Evolutionary conservation across 768 basidiomycete species (phyloP), one percentile per base, ranked within the genome.

Genomic region (Cystobasidium onofrii): DNA sequence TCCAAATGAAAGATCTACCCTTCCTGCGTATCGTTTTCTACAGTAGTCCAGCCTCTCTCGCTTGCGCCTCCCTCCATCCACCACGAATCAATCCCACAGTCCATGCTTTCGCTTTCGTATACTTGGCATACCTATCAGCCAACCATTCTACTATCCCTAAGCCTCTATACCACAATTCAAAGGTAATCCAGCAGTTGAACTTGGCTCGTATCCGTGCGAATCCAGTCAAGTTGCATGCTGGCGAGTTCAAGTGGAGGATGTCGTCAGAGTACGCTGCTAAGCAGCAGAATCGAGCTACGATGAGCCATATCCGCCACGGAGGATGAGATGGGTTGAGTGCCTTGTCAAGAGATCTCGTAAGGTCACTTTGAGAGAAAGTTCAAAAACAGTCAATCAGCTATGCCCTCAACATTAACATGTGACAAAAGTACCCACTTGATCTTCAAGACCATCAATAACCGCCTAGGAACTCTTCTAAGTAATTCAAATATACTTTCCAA

Each of bases 401-500:
- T 27, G 39, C 1, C 4, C 1, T 2, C 23, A 41, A 0, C 3
- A 31, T n/a, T 23, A 61, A 17, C 33, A 39, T 29, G 29, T 18
- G 43, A 60, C 12, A 66, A 63, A 25, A 61, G 55, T 64, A 65
- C 74, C 70, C 63, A 77, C 76, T 94, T 96, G 77, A 83, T 77
- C 75, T 84, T 84, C 60, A 84, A 79, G 33, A 84, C 81, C 83
- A 84, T 83, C n/a, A 84, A 73, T 23, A 84, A 66, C 20, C 88
- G 84, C 77, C 91, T 84, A 1, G 96, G 96, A 1, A 98, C 87
- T 33, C 88, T 85, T 60, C 96, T 84, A 27, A 99, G 82, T 50
- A 99, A 87, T 79, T 91, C 88, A 76, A 99, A 90, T 55, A 99
- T 88, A 10, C 89, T 90, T 27, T 88, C 78, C 20, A 99, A 84